Evolutionary conservation across 2,329 filamentous ascomycete genomes (phyloP), one percentile per base, ranked within the genome.

Genomic region (Aspergillus ochraceoroseus): DNA sequence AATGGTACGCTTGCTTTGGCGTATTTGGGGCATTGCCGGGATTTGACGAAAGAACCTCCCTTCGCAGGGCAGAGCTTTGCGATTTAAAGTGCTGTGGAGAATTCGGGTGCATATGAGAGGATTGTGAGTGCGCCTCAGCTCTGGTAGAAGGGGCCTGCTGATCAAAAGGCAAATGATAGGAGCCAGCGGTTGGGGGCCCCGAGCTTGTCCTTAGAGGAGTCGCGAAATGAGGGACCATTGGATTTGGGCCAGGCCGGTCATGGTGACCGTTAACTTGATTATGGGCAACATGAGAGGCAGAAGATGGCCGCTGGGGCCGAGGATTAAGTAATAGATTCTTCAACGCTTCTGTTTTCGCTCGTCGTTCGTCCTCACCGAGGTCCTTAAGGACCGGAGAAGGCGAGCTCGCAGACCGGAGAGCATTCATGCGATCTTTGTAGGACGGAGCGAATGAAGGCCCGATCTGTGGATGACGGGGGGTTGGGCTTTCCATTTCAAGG

Each of bases 391-490:
- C 44, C 11, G 59, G 53, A 5, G 61, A 61, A 6, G 60, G 58
- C 14, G 56, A 59, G 41, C 58, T 63, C 11, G 58, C 51, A 20
- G 66, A 61, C 19, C 64, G 65, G 37, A 70, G 47, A 12, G 67
- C 67, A 34, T 66, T 64, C 59, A 71, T 70, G 36, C 67, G 62
- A 44, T 71, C 66, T 43, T 64, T 65, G 46, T 69, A 71, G 6
- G 69, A 64, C 9, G 81, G 83, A 3, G 83, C 81, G 59, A 86
- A 85, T 2, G 82, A 75, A 18, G 80, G 80, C 3, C 75, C 83
- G 51, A 80, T 75, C 19, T 72, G 68, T 31, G 67, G 71, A 29
- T 71, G 70, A 13, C 72, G 71, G 27, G 63, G 64, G n/a, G 70
- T 61, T 12, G 71, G 74, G 15, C 75, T 75, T 48, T 86, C 80